Percentiles rank a stretch among this genome's conserved stretches.
Evolutionary conservation across 2,329 filamentous ascomycete genomes (phyloP).

Genomic region (Teratosphaeria viscida): DNA sequence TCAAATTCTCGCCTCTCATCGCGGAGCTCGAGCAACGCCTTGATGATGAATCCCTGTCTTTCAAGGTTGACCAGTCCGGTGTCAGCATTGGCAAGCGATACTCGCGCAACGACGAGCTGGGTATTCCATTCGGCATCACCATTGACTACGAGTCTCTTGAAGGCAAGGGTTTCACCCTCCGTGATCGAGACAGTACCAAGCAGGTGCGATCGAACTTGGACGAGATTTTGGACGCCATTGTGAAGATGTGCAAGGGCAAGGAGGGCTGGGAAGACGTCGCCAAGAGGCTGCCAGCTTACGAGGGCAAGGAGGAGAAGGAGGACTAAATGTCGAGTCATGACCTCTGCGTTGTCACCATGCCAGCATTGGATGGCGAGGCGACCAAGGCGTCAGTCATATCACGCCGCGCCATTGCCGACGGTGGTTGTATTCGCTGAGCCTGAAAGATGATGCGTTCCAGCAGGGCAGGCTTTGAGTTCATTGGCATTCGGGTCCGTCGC

Average conservation of each 20-base stretch:
- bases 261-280: conserved; percentile 62
- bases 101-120: conserved; percentile 87
- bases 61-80: conserved; percentile 78
- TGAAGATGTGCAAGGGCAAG: conserved; percentile 50
- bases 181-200: conserved; percentile 81
- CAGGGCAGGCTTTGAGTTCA: background rate
- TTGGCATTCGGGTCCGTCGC: background rate
- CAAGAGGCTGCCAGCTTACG: conserved; percentile 71
- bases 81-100: conserved; percentile 93
- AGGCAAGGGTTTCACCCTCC: conserved; percentile 74
- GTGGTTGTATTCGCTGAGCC: background rate
- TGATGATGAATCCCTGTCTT: conserved; percentile 66
- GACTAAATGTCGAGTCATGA: background rate
- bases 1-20: conserved; percentile 69
- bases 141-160: conserved; percentile 92
- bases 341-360: background rate
- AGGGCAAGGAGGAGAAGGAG: conserved; percentile 50
- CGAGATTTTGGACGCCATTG: conserved; percentile 66
- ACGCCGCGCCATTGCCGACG: background rate
- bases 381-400: background rate
- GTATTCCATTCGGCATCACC: conserved; percentile 86
- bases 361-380: background rate
- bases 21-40: conserved; percentile 64
- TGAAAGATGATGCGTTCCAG: conserved; percentile 2
- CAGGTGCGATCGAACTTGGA: conserved; percentile 80